phyloP scores from a whole-genome alignment of 345 rosid species.

The Trapa incisa region DNA sequence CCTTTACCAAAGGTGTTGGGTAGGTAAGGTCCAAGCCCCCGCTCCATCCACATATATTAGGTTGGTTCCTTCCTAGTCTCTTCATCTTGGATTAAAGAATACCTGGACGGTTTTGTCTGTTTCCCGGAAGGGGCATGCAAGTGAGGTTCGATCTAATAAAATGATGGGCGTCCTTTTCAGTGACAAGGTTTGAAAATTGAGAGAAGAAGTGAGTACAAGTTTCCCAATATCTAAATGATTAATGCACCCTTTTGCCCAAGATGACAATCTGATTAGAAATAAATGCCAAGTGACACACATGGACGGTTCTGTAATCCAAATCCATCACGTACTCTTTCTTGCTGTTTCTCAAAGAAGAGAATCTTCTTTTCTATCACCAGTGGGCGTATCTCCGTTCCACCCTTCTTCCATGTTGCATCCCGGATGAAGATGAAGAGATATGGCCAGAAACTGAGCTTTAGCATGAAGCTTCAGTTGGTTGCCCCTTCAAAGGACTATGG shows the following conservation, averaged over 20 bases:
- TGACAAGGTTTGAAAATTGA: not conserved
- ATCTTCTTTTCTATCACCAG: not conserved
- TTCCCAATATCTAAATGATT: not conserved
- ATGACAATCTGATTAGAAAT: not conserved
- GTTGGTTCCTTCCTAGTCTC: not conserved
- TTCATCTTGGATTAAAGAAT: not conserved
- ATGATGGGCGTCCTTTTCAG: no score
- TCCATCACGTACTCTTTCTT: not conserved
- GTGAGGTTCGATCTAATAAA: not conserved
- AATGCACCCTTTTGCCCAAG: not conserved
- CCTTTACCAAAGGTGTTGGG: no score
- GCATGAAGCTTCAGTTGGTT: conserved; percentile 28
- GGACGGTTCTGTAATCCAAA: not conserved
- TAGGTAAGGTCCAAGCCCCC: not conserved
- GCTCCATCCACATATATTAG: not conserved
- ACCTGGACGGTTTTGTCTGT: not conserved
- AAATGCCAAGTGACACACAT: not conserved
- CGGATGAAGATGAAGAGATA: conserved; percentile 7
- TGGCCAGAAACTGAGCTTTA: conserved; percentile 36
- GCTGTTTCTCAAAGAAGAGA: not conserved
- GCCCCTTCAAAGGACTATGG: conserved; percentile 31
- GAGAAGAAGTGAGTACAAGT: not conserved
- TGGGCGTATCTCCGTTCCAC: not conserved
- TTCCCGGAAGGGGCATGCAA: not conserved
- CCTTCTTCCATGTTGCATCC: not conserved